These are phyloP conservation scores for Kuraishia capsulata DNA, from an alignment of 805 yeast species.

Conservation along the genomic window DNA sequence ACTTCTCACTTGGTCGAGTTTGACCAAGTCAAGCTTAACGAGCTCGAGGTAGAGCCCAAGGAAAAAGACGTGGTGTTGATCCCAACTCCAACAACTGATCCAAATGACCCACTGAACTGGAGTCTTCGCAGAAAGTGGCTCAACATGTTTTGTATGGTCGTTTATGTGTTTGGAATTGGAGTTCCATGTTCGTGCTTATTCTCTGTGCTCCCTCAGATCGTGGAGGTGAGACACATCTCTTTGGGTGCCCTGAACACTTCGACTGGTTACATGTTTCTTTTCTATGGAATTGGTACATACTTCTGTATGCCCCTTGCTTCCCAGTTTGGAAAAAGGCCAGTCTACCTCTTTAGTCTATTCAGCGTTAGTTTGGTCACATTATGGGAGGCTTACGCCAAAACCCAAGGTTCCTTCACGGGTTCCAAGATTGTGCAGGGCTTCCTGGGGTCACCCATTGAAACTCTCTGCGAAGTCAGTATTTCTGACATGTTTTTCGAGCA, in stretches of 20 bases:
- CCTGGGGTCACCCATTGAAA: slow-evolving; percentile 30
- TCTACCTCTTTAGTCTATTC: slow-evolving; percentile 27
- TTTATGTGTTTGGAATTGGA: slow-evolving; percentile 34
- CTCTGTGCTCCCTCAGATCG: slow-evolving; percentile 29
- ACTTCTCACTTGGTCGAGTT: slow-evolving; percentile 34
- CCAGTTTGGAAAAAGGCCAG: slow-evolving; percentile 38
- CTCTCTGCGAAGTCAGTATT: slow-evolving; percentile 18
- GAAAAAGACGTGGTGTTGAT: slow-evolving; percentile 31
- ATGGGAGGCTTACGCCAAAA: slow-evolving; percentile 31
- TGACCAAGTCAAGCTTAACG: slow-evolving; percentile 11
- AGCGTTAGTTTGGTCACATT: slow-evolving; percentile 29
- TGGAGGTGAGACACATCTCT: slow-evolving; percentile 23
- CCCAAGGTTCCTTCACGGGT: slow-evolving; percentile 25
- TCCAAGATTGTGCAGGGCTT: slow-evolving; percentile 27
- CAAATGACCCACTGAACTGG: slow-evolving; percentile 57
- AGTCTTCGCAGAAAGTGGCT: slow-evolving; percentile 27
- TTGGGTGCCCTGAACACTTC: slow-evolving; percentile 33
- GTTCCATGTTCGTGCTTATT: slow-evolving; percentile 37
- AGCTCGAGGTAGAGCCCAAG: slow-evolving; percentile 20
- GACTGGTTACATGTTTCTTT: slow-evolving; percentile 39
- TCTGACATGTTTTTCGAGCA: slow-evolving; percentile 32
- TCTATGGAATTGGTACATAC: slow-evolving; percentile 41
- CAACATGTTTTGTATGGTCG: slow-evolving; percentile 26
- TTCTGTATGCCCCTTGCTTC: slow-evolving; percentile 42
- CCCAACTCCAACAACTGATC: slow-evolving; percentile 50